Conservation (phyloP, 176 grass and related monocot genomes). For the Saccharum spontaneum region DNA sequence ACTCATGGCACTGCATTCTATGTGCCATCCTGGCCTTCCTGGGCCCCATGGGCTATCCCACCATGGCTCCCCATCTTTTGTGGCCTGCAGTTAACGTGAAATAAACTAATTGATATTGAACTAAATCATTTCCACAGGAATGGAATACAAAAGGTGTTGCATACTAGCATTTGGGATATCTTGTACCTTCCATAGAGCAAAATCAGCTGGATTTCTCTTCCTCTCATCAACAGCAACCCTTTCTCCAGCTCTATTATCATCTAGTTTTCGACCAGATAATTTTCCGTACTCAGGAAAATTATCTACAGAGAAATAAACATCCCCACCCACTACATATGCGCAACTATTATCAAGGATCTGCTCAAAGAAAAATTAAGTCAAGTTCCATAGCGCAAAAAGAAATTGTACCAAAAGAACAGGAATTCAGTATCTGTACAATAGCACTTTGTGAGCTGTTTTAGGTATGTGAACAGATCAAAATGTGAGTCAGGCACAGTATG, state of each 20-base stretch:
- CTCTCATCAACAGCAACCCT: slow-evolving; percentile 88
- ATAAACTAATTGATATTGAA: slow-evolving; percentile 13
- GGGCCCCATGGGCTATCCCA: slow-evolving; percentile 97
- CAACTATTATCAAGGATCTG: slow-evolving; percentile 85
- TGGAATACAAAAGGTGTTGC: not conserved
- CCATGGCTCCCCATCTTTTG: slow-evolving; percentile 86
- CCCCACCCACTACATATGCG: slow-evolving; percentile 76
- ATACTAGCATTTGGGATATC: not conserved
- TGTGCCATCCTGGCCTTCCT: slow-evolving; percentile 94
- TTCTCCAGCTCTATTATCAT: slow-evolving; percentile 97
- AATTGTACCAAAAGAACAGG: not conserved
- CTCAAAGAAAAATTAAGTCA: slow-evolving; percentile 35
- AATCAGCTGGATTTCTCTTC: slow-evolving; percentile 95
- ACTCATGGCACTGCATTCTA: slow-evolving; percentile 98
- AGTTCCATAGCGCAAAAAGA: not conserved
- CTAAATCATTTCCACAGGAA: slow-evolving; percentile 9
- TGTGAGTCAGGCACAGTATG: not conserved
- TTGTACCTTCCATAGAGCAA: slow-evolving; percentile 96
- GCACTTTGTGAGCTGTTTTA: not conserved
- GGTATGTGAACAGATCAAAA: not conserved
- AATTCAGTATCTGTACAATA: not conserved
- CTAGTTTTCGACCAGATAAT: slow-evolving; percentile 88
- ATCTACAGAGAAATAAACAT: slow-evolving; percentile 94
- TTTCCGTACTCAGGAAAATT: slow-evolving; percentile 80
- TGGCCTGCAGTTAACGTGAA: slow-evolving; percentile 48